A percentile compares a stretch with the other conserved stretches of the same genome.
These are phyloP conservation scores for Saitozyma sp. DNA, from an alignment of 768 basidiomycete genomes.

Conservation along the genomic window DNA sequence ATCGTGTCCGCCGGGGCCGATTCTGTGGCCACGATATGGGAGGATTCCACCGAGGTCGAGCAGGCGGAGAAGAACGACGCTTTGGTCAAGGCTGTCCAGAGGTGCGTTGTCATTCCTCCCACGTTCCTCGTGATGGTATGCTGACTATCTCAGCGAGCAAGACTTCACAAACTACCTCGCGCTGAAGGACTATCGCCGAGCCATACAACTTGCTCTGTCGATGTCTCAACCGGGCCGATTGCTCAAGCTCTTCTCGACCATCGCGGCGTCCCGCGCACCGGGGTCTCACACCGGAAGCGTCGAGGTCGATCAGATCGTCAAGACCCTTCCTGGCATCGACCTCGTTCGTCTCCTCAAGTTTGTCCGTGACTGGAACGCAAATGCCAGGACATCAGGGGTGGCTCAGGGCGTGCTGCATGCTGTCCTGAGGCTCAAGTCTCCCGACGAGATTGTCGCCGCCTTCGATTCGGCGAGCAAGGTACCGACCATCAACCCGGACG, in stretches of 20 bases:
- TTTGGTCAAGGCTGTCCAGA: slow-evolving; percentile 71
- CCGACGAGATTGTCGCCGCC: slow-evolving; percentile 70
- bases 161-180: slow-evolving; percentile 88
- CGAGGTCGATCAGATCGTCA: slow-evolving; percentile 79
- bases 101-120: slow-evolving; percentile 60
- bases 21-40: slow-evolving; percentile 93
- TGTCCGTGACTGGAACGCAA: slow-evolving; percentile 91
- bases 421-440: slow-evolving; percentile 71
- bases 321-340: slow-evolving; percentile 68
- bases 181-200: slow-evolving; percentile 83
- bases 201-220: slow-evolving; percentile 84
- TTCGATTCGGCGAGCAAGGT: slow-evolving; percentile 55
- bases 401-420: slow-evolving; percentile 84
- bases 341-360: slow-evolving; percentile 78
- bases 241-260: slow-evolving; percentile 64
- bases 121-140: not conserved
- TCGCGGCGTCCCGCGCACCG: not conserved
- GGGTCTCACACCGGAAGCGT: not conserved
- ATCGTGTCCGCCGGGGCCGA: slow-evolving; percentile 95
- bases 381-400: slow-evolving; percentile 76
- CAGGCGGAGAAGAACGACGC: slow-evolving; percentile 72
- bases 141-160: slow-evolving; percentile 69
- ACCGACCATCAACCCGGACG: slow-evolving; percentile 8
- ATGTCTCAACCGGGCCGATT: slow-evolving; percentile 91
- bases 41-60: slow-evolving; percentile 85